phyloP scores from a whole-genome alignment of 2,329 filamentous ascomycete genomes.

The Cucurbitaria berberidis region DNA sequence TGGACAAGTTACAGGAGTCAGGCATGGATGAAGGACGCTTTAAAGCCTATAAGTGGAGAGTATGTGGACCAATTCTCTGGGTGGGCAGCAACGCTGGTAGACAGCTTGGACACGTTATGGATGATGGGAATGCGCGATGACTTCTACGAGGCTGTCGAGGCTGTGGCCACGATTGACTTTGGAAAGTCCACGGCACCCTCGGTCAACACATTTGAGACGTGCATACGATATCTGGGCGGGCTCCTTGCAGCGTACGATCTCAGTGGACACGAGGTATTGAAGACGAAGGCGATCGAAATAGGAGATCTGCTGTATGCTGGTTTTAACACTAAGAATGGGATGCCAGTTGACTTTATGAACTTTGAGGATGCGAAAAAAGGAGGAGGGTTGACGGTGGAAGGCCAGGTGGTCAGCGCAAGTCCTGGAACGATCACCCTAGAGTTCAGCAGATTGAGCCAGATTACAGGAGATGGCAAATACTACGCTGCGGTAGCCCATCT shows the following conservation, averaged over 20 bases:
- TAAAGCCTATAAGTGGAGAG: slow-evolving; percentile 62
- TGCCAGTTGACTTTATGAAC: slow-evolving; percentile 70
- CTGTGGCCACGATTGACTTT: slow-evolving; percentile 79
- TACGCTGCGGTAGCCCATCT: slow-evolving; percentile 90
- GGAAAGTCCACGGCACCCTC: slow-evolving; percentile 69
- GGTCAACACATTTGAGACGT: slow-evolving; percentile 92
- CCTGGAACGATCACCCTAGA: slow-evolving; percentile 79
- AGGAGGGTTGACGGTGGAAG: slow-evolving; percentile 66
- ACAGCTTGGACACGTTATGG: slow-evolving; percentile 76
- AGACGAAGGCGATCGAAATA: slow-evolving; percentile 78
- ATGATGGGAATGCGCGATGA: slow-evolving; percentile 81
- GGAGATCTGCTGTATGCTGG: slow-evolving; percentile 79
- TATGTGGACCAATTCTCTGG: slow-evolving; percentile 67
- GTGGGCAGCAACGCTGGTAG: slow-evolving; percentile 72
- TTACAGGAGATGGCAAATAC: slow-evolving; percentile 81
- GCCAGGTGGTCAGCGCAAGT: slow-evolving; percentile 26
- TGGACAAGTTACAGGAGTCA: slow-evolving; percentile 67
- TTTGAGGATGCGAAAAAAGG: slow-evolving; percentile 43
- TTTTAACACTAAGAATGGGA: slow-evolving; percentile 90
- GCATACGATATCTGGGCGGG: slow-evolving; percentile 87
- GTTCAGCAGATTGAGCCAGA: slow-evolving; percentile 85
- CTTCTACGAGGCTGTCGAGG: slow-evolving; percentile 77
- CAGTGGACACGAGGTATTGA: slow-evolving; percentile 72
- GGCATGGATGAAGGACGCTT: slow-evolving; percentile 70
- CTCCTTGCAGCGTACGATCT: slow-evolving; percentile 86